These are phyloP conservation scores for Cercospora sp. DNA, from an alignment of 2,329 filamentous ascomycete genomes.

Conservation along the genomic window DNA sequence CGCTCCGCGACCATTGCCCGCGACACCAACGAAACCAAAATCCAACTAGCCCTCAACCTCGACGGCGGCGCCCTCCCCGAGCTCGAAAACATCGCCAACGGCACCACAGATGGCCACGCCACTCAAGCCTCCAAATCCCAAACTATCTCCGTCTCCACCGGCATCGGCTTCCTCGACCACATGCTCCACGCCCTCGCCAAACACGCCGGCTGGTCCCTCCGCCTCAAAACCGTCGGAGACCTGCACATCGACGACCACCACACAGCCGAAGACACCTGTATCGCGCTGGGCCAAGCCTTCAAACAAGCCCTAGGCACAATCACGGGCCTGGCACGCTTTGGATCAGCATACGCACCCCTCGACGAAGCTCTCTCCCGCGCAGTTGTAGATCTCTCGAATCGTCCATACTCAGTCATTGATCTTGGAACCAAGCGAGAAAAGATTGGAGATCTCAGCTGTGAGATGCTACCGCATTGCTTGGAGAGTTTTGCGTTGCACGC, in stretches of 20 bases:
- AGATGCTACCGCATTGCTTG: conserved; percentile 97
- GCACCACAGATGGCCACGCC: conserved; percentile 71
- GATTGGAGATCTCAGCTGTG: conserved; percentile 86
- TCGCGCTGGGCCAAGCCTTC: conserved; percentile 85
- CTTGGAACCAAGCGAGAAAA: conserved; percentile 86
- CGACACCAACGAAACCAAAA: conserved; percentile 97
- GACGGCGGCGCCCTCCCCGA: conserved; percentile 71
- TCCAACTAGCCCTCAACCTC: conserved; percentile 86
- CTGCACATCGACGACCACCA: conserved; percentile 98
- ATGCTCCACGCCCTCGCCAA: conserved; percentile 98
- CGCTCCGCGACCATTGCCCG: conserved; percentile 79
- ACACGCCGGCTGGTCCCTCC: conserved; percentile 90
- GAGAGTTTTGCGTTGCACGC: conserved; percentile 91
- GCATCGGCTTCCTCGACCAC: conserved; percentile 97
- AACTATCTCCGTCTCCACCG: conserved; percentile 83
- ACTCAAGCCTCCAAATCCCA: conserved; percentile 82
- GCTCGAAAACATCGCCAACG: conserved; percentile 41
- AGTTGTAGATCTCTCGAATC: conserved; percentile 91
- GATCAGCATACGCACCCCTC: conserved; percentile 86
- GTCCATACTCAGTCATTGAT: conserved; percentile 80
- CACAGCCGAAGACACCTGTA: conserved; percentile 92
- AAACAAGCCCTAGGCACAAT: conserved; percentile 74
- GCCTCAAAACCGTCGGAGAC: conserved; percentile 80
- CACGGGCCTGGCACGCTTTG: conserved; percentile 83
- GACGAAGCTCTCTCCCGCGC: conserved; percentile 93